Evolutionary conservation across 1,284 basidiomycete genomes (phyloP).

Genomic region (Salmacisia buchloeana): DNA sequence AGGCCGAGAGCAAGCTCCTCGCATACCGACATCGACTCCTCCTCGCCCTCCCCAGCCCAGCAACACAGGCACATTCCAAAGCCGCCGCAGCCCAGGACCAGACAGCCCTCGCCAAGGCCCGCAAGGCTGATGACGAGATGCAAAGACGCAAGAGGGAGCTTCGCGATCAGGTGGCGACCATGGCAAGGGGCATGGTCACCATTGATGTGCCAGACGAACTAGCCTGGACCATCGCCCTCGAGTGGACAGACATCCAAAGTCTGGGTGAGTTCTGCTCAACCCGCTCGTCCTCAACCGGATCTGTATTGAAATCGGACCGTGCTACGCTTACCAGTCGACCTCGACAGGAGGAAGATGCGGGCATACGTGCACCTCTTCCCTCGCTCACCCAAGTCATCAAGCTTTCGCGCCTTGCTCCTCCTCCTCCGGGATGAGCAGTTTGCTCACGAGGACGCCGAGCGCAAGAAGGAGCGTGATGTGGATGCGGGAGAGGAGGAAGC

Average conservation of each 20-base stretch:
- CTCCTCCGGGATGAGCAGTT: constrained; percentile 36
- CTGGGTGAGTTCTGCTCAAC: constrained; percentile 57
- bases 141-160: constrained; percentile 55
- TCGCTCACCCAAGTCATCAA: constrained; percentile 28
- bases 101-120: constrained; percentile 7
- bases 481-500: constrained; percentile 15
- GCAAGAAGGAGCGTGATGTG: constrained; percentile 23
- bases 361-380: constrained; percentile 70
- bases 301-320: not conserved
- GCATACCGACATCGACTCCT: constrained; percentile 28
- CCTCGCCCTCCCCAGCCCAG: constrained; percentile 22
- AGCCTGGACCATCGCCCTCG: constrained; percentile 73
- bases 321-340: constrained; percentile 56
- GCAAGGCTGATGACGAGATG: constrained; percentile 15
- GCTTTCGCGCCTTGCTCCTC: constrained; percentile 30
- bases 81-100: constrained; percentile 10
- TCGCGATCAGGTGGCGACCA: constrained; percentile 62
- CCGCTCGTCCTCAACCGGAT: not conserved
- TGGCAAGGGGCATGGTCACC: constrained; percentile 68
- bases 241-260: constrained; percentile 66
- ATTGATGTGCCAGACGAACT: constrained; percentile 68
- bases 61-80: constrained; percentile 8
- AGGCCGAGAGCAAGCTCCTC: constrained; percentile 36
- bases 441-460: constrained; percentile 22
- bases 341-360: constrained; percentile 62